phyloP scores from a whole-genome alignment of 495 filamentous ascomycete species.

The Penicillium verhagenii region DNA sequence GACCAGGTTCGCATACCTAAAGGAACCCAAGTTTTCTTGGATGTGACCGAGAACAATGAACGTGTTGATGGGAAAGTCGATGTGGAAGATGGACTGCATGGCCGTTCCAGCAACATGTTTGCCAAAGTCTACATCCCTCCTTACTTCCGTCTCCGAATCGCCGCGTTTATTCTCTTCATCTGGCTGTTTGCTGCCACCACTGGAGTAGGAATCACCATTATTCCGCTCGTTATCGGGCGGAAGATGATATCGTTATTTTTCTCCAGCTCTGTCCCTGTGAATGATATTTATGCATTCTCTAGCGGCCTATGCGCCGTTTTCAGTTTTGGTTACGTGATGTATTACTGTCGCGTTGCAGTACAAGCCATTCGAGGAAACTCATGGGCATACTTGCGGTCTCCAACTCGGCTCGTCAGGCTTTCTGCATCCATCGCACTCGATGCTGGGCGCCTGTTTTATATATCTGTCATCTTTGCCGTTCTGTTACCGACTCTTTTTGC shows the following conservation, averaged over 20 bases:
- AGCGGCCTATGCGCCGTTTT: slow-evolving; percentile 80
- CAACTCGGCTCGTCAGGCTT: slow-evolving; percentile 21
- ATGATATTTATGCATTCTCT: slow-evolving; percentile 96
- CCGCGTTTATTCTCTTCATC: slow-evolving; percentile 81
- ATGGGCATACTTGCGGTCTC: slow-evolving; percentile 34
- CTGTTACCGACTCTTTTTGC: slow-evolving; percentile 83
- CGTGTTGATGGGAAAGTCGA: slow-evolving; percentile 62
- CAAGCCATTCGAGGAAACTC: slow-evolving; percentile 32
- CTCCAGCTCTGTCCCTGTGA: slow-evolving; percentile 66
- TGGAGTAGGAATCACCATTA: slow-evolving; percentile 82
- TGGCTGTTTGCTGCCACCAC: slow-evolving; percentile 95
- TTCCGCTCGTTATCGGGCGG: slow-evolving; percentile 84
- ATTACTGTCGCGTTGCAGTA: slow-evolving; percentile 52
- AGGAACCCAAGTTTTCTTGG: slow-evolving; percentile 73
- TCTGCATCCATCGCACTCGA: slow-evolving; percentile 15
- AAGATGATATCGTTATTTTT: slow-evolving; percentile 67
- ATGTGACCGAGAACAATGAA: slow-evolving; percentile 69
- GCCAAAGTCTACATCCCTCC: slow-evolving; percentile 89
- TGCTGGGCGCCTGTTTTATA: slow-evolving; percentile 59
- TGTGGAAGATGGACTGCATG: slow-evolving; percentile 61
- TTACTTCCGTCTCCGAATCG: slow-evolving; percentile 74
- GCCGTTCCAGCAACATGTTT: slow-evolving; percentile 62
- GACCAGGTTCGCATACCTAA: slow-evolving; percentile 94
- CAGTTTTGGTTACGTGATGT: slow-evolving; percentile 54
- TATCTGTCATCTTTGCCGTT: slow-evolving; percentile 66